Evolutionary conservation across 768 basidiomycete species (phyloP), one percentile per base, ranked within the genome.

Genomic region (Tricholoma hemisulphureum): DNA sequence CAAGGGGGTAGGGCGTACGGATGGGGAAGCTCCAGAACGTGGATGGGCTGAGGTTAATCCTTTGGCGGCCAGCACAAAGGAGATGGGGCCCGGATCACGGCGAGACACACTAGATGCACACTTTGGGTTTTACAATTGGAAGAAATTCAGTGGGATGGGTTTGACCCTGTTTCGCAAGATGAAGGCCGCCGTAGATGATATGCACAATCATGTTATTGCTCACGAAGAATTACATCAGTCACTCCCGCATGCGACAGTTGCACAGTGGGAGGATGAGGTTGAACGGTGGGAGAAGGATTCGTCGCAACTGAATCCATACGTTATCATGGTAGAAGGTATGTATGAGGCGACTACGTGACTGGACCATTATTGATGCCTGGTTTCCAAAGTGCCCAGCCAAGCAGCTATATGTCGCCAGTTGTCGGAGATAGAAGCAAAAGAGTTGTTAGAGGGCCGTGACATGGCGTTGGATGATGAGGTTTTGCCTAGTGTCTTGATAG

Each of bases 21-120:
- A 75, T 60, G 75, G 75, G 0, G 74, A 76, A 51, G 71, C 63
- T 2, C 58, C 68, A 7, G 73, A 77, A 58, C 54, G 68, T 4
- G 64, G 61, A 0, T 77, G 73, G 73, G 58, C 71, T 0, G 32
- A 61, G 16, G 62, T 68, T 21, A 72, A 74, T 53, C 60, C 56
- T 0, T 39, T 67, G 0, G 66, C 73, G 6, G 37, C 46, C 23
- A 48, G 46, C 28, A 48, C 21, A 9, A 48, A 29, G 28, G 46
- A 48, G 21, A 48, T 48, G n/a, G n/a, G n/a, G n/a, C n/a, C n/a
- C n/a, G n/a, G n/a, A n/a, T n/a, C n/a, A n/a, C n/a, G n/a, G n/a
- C 21, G 28, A 23, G 46, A 48, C 46, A 48, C 46, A 4, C 20
- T 48, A 5, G 21, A 48, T 23, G 46, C 23, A 13, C 46, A 48